phyloP scores from a whole-genome alignment of 2,329 filamentous ascomycete genomes.

The Emergomyces orientalis region DNA sequence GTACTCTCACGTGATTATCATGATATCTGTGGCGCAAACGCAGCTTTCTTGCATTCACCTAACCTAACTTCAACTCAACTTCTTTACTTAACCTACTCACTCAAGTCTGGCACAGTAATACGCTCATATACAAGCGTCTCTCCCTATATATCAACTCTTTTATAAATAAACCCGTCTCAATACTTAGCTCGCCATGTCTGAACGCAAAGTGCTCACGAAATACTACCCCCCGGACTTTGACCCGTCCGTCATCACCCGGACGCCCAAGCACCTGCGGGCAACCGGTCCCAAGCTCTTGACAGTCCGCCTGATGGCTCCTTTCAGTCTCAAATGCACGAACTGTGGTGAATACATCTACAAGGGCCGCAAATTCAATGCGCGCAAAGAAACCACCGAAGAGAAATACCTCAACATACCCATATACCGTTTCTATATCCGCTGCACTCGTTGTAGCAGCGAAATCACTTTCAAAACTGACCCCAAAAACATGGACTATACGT shows the following conservation, averaged over 20 bases:
- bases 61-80: background rate
- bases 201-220: slow-evolving; percentile 68
- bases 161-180: background rate
- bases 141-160: background rate
- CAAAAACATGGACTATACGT: slow-evolving; percentile 79
- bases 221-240: slow-evolving; percentile 75
- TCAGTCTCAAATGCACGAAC: slow-evolving; percentile 63
- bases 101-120: background rate
- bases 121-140: no score
- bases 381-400: slow-evolving; percentile 86
- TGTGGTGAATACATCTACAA: slow-evolving; percentile 82
- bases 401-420: slow-evolving; percentile 83
- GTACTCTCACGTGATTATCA: no score
- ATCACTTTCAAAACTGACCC: slow-evolving; percentile 94
- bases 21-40: no score
- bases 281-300: slow-evolving; percentile 72
- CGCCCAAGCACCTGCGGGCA: slow-evolving; percentile 46
- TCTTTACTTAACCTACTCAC: background rate
- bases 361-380: slow-evolving; percentile 88
- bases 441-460: slow-evolving; percentile 74
- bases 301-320: slow-evolving; percentile 84
- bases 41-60: no score
- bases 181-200: slow-evolving; percentile 53
- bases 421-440: slow-evolving; percentile 83
- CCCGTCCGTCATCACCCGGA: slow-evolving; percentile 65